A percentile compares a stretch with the other conserved stretches of the same genome.
phyloP scores from a whole-genome alignment of 352 stramenopile genomes.

The Thalassiosira hispida region DNA sequence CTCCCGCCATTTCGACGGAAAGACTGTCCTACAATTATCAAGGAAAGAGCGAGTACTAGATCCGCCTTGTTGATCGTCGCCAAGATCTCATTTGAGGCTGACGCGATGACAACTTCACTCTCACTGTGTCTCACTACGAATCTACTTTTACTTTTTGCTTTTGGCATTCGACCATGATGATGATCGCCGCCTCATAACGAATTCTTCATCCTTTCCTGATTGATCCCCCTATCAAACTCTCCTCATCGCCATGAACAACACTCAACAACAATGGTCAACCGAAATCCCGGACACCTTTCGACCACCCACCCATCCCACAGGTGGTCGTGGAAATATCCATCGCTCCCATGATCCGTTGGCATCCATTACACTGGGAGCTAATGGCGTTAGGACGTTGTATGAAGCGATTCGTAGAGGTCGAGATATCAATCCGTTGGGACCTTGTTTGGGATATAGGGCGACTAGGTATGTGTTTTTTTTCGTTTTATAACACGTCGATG shows the following conservation, averaged over 20 bases:
- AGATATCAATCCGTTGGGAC: slow-evolving; percentile 73
- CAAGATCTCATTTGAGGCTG: too few relatives aligned
- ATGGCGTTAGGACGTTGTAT: slow-evolving; percentile 77
- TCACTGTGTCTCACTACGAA: too few relatives aligned
- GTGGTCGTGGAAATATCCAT: slow-evolving; percentile 71
- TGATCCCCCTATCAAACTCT: neutral
- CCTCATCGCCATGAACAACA: slow-evolving; percentile 7
- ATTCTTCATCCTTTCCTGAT: too few relatives aligned
- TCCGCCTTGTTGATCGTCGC: too few relatives aligned
- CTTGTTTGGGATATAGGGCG: slow-evolving; percentile 79
- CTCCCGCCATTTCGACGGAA: too few relatives aligned
- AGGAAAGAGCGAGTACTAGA: too few relatives aligned
- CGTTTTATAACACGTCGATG: neutral
- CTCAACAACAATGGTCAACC: slow-evolving; percentile 54
- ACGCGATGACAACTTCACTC: too few relatives aligned
- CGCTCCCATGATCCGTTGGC: slow-evolving; percentile 57
- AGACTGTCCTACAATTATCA: too few relatives aligned
- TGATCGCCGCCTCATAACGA: too few relatives aligned
- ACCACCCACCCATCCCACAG: slow-evolving; percentile 34
- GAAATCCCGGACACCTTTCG: slow-evolving; percentile 64
- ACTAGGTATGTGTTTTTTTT: slow-evolving; percentile 28
- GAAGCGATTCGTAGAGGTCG: slow-evolving; percentile 73
- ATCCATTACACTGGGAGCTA: slow-evolving; percentile 57
- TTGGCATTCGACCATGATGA: too few relatives aligned
- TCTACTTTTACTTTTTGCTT: too few relatives aligned